Base-by-base conservation (phyloP, 331 rosid genomes). In the Pyracantha coccinea region DNA sequence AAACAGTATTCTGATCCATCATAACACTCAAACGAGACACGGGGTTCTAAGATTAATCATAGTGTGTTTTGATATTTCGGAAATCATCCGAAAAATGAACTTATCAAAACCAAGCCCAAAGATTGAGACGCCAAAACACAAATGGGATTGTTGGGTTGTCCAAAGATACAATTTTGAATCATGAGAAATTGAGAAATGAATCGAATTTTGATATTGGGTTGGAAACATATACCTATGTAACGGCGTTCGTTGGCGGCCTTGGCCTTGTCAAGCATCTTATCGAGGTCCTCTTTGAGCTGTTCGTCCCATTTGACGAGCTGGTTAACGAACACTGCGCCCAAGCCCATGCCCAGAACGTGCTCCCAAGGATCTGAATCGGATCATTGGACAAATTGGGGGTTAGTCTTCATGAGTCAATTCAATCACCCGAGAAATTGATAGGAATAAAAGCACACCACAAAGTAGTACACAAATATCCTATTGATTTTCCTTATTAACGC, bases 171-270 rank as follows among this genome's bases (percentile, higher is more conserved):
- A 55, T 11, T 21, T 14, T 61, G 1, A 14, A 27, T 4, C 66
- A 21, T 27, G 0, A 2, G 28, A 11, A 32, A 33, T 0, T 27
- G 25, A 35, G 9, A 58, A 72, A 7, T 17, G 24, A 72, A 38
- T 8, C 2, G 41, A 41, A 31, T 3, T 10, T 24, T 24, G 19
- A 72, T 5, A 21, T 55, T 27, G 47, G 15, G 31, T 4, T 8
- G 20, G 15, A 27, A 57, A 65, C 27, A 1, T 50, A 15, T 70
- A 94, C 99, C 97, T 21, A 90, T 74, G 74, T 91, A 94, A 63
- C 97, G 97, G 80, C 97, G 91, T 81, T 94, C 99, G 72, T 94
- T 94, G 54, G 97, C 97, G 6, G 95, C 99, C 72, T 90, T 94
- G 84, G 97, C 96, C 73, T 86, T 90, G 4, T 78, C 92, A 62